Percentiles rank a stretch among this genome's conserved stretches.
These are phyloP conservation scores for Cercospora beticola DNA, from an alignment of 2,329 filamentous ascomycete genomes.

Conservation along the genomic window DNA sequence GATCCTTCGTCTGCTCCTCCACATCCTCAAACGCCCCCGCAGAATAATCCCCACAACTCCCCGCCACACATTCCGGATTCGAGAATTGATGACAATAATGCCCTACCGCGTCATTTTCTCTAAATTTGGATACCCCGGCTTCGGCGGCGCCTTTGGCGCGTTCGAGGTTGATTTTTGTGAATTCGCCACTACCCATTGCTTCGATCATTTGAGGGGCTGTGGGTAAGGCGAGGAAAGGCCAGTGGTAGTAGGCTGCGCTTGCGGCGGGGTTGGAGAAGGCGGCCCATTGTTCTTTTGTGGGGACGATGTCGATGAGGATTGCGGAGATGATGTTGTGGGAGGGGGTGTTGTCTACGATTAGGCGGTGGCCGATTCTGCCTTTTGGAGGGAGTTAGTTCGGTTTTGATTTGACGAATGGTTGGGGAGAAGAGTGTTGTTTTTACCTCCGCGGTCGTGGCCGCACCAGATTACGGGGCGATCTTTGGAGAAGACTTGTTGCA, in stretches of 20 bases:
- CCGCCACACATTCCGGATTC: conserved; percentile 44
- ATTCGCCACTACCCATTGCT: conserved; percentile 45
- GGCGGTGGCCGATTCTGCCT: conserved; percentile 48
- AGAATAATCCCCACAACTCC: conserved; percentile 51
- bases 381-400: not conserved
- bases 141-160: conserved; percentile 32
- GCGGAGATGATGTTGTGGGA: conserved; percentile 42
- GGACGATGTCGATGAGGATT: conserved; percentile 52
- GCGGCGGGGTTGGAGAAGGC: conserved; percentile 42
- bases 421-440: not conserved
- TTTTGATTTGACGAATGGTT: not conserved
- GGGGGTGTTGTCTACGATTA: conserved; percentile 45
- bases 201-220: conserved; percentile 47
- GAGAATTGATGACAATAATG: conserved; percentile 49
- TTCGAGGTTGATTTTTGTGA: conserved; percentile 39
- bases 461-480: conserved; percentile 45
- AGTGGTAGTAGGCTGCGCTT: conserved; percentile 49
- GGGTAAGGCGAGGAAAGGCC: conserved; percentile 53
- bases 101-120: conserved; percentile 43
- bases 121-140: conserved; percentile 34
- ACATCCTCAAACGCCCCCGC: conserved; percentile 47
- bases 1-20: conserved; percentile 47
- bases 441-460: conserved; percentile 53
- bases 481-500: conserved; percentile 38
- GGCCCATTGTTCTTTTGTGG: conserved; percentile 49